These are phyloP conservation scores for Diplodia corticola DNA, from an alignment of 2,329 filamentous ascomycete genomes.

Conservation along the genomic window DNA sequence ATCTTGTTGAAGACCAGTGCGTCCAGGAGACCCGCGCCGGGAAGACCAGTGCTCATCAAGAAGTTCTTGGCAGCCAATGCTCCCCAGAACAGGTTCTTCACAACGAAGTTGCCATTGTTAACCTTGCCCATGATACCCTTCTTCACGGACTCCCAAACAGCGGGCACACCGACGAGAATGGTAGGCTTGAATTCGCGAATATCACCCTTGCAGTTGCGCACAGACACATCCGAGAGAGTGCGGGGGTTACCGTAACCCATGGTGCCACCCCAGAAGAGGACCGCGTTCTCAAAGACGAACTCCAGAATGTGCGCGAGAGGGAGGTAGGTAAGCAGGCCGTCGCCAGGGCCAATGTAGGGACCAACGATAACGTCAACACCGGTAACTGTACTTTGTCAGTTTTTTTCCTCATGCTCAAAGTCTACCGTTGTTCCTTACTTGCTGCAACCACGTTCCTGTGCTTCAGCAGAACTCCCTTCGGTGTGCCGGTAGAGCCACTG, in stretches of 20 bases:
- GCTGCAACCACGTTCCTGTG: conserved; percentile 80
- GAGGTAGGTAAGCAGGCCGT: conserved; percentile 84
- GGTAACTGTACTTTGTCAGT: conserved; percentile 53
- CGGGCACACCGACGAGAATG: conserved; percentile 89
- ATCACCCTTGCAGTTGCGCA: conserved; percentile 88
- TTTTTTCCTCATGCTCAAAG: not conserved
- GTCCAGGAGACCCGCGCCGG: conserved; percentile 72
- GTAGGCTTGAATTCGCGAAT: conserved; percentile 90
- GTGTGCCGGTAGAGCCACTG: conserved; percentile 83
- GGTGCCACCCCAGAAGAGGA: conserved; percentile 83
- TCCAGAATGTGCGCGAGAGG: conserved; percentile 96
- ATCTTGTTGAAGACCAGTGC: conserved; percentile 87
- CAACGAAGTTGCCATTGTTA: conserved; percentile 67
- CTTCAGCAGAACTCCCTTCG: conserved; percentile 83
- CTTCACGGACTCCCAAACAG: conserved; percentile 65
- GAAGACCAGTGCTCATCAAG: conserved; percentile 60
- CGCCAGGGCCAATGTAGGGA: conserved; percentile 72
- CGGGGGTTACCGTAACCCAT: conserved; percentile 92
- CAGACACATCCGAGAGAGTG: conserved; percentile 81
- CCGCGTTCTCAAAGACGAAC: conserved; percentile 91
- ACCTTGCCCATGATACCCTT: conserved; percentile 56
- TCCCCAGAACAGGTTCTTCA: conserved; percentile 76
- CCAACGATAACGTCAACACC: conserved; percentile 79
- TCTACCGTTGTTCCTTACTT: conserved; percentile 51
- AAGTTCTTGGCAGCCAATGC: conserved; percentile 63